Conservation (phyloP, 2,329 filamentous ascomycete species). For the Verticillium longisporum region DNA sequence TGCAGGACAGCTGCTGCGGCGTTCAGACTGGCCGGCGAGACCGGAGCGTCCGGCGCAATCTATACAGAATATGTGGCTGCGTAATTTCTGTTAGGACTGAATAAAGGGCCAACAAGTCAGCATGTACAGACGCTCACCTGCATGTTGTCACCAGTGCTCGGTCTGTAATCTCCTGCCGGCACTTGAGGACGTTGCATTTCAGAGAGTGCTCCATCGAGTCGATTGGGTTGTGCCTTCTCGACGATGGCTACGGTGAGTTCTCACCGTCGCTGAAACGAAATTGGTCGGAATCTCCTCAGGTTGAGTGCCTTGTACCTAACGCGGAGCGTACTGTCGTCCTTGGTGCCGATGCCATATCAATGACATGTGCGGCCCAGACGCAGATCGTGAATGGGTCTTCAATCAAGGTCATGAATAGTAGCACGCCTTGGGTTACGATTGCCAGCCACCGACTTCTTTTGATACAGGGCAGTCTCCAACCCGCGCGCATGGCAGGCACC, state of each 20-base stretch:
- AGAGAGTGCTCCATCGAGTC: constrained; percentile 63
- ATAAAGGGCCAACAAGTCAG: neutral
- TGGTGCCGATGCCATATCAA: no score
- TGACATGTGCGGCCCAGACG: no score
- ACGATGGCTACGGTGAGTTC: no score
- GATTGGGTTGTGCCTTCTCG: neutral
- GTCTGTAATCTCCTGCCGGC: constrained; percentile 60
- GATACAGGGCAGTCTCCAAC: no score
- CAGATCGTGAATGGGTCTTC: no score
- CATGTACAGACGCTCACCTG: constrained; percentile 44
- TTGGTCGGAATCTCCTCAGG: no score
- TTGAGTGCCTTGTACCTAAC: no score
- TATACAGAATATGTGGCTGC: constrained; percentile 78
- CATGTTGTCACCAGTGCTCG: constrained; percentile 83
- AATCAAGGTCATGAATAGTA: no score
- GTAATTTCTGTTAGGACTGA: neutral
- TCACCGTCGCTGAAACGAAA: neutral
- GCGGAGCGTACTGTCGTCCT: no score
- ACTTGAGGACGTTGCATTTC: constrained; percentile 75
- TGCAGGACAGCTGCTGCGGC: constrained; percentile 61
- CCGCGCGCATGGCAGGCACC: no score
- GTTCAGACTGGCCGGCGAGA: constrained; percentile 44
- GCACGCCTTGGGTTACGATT: no score
- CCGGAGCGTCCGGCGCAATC: constrained; percentile 62
- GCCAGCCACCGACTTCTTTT: no score